Percentiles rank a stretch among this genome's conserved stretches.
phyloP scores from a whole-genome alignment of 345 rosid genomes.

The Cardamine resedifolia region DNA sequence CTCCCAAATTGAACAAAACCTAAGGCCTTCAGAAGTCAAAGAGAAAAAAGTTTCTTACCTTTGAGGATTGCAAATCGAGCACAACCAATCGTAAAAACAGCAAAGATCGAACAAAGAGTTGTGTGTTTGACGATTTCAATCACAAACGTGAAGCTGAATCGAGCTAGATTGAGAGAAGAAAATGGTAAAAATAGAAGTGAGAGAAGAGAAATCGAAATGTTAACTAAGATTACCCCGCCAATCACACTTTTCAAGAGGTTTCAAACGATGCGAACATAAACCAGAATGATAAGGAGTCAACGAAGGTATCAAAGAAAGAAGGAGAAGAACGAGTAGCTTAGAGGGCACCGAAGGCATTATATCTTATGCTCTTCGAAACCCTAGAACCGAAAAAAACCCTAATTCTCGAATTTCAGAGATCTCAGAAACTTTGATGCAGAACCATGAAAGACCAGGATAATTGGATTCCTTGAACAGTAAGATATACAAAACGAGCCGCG shows the following conservation, averaged over 20 bases:
- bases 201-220: slow-evolving; percentile 31
- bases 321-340: slow-evolving; percentile 39
- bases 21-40: neutral
- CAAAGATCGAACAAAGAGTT: slow-evolving; percentile 2
- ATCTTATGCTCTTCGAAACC: slow-evolving; percentile 76
- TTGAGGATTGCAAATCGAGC: slow-evolving; percentile 2
- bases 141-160: neutral
- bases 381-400: slow-evolving; percentile 41
- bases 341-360: slow-evolving; percentile 87
- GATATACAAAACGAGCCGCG: neutral
- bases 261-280: slow-evolving; percentile 72
- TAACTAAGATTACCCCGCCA: slow-evolving; percentile 99
- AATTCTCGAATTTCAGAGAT: slow-evolving; percentile 25
- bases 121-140: neutral
- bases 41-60: slow-evolving; percentile 20
- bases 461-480: neutral
- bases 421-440: slow-evolving; percentile 6
- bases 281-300: slow-evolving; percentile 58
- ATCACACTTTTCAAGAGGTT: slow-evolving; percentile 84
- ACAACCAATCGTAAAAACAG: neutral
- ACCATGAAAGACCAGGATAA: neutral
- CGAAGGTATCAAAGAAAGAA: slow-evolving; percentile 50
- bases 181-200: neutral
- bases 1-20: neutral
- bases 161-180: slow-evolving; percentile 4